Percentiles rank a stretch among this genome's conserved stretches.
These are phyloP conservation scores for Globisporangium cederbergense DNA, from an alignment of 352 stramenopile genomes.

Conservation along the genomic window DNA sequence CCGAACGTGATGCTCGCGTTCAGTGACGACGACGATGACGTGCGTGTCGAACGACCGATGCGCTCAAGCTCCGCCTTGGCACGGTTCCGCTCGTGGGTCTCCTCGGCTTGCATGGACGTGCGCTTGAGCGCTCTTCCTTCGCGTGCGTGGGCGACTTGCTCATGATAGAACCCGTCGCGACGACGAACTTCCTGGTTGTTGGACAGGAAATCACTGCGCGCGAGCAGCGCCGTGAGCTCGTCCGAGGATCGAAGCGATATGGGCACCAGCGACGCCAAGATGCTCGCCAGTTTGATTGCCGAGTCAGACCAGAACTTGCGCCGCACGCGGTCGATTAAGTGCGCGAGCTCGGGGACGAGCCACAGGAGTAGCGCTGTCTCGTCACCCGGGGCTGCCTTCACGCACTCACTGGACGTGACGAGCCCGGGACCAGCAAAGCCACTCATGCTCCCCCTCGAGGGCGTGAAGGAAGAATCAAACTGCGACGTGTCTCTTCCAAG, in stretches of 20 bases:
- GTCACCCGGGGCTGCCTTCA: constrained; percentile 65
- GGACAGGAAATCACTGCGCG: constrained; percentile 49
- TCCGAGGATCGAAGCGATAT: constrained; percentile 66
- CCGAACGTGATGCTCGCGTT: constrained; percentile 11
- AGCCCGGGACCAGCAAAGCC: constrained; percentile 23
- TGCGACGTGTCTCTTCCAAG: constrained; percentile 66
- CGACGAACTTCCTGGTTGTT: constrained; percentile 78
- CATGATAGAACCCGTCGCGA: constrained; percentile 80
- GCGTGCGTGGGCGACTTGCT: constrained; percentile 77
- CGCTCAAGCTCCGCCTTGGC: constrained; percentile 63
- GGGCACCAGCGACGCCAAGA: constrained; percentile 59
- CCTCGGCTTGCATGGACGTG: constrained; percentile 45
- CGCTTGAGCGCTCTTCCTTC: constrained; percentile 64
- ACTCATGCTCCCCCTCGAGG: constrained; percentile 31
- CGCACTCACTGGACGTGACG: constrained; percentile 48
- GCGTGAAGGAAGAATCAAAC: constrained; percentile 73
- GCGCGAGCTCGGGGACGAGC: constrained; percentile 69
- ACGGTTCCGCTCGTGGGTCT: constrained; percentile 60
- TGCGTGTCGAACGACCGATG: constrained; percentile 62
- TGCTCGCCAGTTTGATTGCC: constrained; percentile 61
- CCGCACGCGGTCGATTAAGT: constrained; percentile 62
- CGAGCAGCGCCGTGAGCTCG: constrained; percentile 51
- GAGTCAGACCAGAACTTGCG: constrained; percentile 71
- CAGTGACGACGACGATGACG: constrained; percentile 18
- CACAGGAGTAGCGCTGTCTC: constrained; percentile 76